These are phyloP conservation scores for Heliamphora pulchella DNA, from an alignment of 179 eudicot species.

Conservation along the genomic window DNA sequence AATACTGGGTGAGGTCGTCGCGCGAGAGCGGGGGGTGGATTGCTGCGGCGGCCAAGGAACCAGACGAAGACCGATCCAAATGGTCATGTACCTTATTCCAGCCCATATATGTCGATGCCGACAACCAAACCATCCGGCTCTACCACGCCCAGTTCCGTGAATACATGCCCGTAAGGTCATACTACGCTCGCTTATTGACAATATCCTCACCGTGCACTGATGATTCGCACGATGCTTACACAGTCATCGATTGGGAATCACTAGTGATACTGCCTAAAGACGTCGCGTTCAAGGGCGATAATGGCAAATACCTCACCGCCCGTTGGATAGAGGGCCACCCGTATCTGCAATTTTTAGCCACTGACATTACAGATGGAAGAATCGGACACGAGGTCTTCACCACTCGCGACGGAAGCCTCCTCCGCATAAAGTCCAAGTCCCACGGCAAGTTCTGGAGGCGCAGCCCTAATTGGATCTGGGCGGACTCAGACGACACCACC, in stretches of 20 bases:
- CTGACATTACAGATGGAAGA: not conserved
- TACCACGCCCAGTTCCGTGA: not conserved
- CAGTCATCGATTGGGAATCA: not conserved
- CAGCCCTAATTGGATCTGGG: slow-evolving; percentile 26
- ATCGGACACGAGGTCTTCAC: not conserved
- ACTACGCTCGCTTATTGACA: not conserved
- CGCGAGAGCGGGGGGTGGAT: not conserved
- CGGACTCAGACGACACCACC: slow-evolving; percentile 9
- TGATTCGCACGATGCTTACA: not conserved
- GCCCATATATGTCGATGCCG: not conserved
- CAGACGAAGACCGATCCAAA: slow-evolving; percentile 13
- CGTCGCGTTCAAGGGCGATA: not conserved
- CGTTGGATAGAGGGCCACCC: not conserved
- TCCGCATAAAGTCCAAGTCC: not conserved
- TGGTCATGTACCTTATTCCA: slow-evolving; percentile 13
- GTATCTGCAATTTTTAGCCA: not conserved
- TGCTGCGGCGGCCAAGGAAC: not conserved
- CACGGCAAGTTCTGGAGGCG: slow-evolving; percentile 21
- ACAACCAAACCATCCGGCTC: not conserved
- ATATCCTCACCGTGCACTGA: too few species aligned
- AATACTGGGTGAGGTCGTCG: slow-evolving; percentile 10
- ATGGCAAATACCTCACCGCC: not conserved
- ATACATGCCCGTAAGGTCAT: not conserved
- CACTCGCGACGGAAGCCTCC: not conserved
- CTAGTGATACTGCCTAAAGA: not conserved